A percentile compares a stretch with the other conserved stretches of the same genome.
Conservation (phyloP, 2,329 filamentous ascomycete species). For the Pseudonectria foliicola region DNA sequence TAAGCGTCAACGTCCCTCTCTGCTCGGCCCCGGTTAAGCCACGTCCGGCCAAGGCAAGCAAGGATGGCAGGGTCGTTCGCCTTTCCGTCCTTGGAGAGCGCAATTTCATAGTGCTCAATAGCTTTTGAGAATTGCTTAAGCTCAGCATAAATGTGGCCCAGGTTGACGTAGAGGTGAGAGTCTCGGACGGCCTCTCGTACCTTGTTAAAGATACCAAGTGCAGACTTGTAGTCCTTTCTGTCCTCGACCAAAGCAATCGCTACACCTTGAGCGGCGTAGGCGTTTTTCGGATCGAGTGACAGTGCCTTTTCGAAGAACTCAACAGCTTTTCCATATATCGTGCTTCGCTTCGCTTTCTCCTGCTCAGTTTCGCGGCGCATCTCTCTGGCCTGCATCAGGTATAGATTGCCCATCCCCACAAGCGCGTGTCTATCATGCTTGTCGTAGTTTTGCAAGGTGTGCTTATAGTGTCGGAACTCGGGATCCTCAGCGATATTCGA, state of each 20-base stretch:
- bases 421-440: conserved; percentile 98
- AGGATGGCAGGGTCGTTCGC: conserved; percentile 68
- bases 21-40: conserved; percentile 69
- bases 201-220: conserved; percentile 82
- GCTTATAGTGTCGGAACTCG: conserved; percentile 92
- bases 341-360: conserved; percentile 84
- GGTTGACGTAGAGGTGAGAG: conserved; percentile 80
- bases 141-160: conserved; percentile 89
- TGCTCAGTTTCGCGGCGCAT: conserved; percentile 87
- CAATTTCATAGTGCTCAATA: conserved; percentile 90
- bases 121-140: conserved; percentile 83
- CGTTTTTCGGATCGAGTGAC: conserved; percentile 89
- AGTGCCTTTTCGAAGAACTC: conserved; percentile 98
- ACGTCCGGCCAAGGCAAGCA: conserved; percentile 80
- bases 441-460: conserved; percentile 87
- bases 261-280: conserved; percentile 91
- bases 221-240: conserved; percentile 77
- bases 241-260: conserved; percentile 93
- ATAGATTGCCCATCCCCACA: conserved; percentile 93
- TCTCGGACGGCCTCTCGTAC: conserved; percentile 87
- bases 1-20: conserved; percentile 54
- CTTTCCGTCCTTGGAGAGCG: conserved; percentile 70
- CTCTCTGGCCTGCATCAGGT: conserved; percentile 79
- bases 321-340: conserved; percentile 82
- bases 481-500: conserved; percentile 79